phyloP scores from a whole-genome alignment of 2,329 filamentous ascomycete genomes.

The Aureobasidium sp. region DNA sequence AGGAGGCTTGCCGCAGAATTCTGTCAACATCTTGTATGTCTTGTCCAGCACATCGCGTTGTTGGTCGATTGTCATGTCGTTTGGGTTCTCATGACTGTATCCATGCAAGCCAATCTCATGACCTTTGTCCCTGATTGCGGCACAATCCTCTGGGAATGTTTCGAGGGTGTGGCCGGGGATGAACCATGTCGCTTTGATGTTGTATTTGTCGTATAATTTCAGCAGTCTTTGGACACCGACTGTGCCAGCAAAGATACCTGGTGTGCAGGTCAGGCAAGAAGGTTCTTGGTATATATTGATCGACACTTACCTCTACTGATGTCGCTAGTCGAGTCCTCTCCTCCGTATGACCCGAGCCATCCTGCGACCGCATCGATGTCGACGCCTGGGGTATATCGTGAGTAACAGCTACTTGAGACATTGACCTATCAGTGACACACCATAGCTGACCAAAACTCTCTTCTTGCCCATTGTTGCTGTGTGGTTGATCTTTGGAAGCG shows the following conservation, averaged over 20 bases:
- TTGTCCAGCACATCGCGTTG: slow-evolving; percentile 78
- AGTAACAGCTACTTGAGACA: background rate
- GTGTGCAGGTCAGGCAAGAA: background rate
- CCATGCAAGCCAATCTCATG: slow-evolving; percentile 75
- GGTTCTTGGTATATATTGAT: background rate
- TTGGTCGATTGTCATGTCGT: slow-evolving; percentile 76
- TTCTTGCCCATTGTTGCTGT: slow-evolving; percentile 29
- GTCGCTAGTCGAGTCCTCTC: slow-evolving; percentile 75
- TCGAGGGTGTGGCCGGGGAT: slow-evolving; percentile 69
- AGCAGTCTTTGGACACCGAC: slow-evolving; percentile 70
- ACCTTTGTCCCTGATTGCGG: slow-evolving; percentile 64
- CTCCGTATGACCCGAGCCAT: slow-evolving; percentile 79
- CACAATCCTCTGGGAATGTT: slow-evolving; percentile 71
- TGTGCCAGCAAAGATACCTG: slow-evolving; percentile 72
- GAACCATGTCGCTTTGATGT: slow-evolving; percentile 73
- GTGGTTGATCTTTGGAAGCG: background rate
- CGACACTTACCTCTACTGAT: slow-evolving; percentile 62
- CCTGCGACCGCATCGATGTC: slow-evolving; percentile 79
- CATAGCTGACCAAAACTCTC: slow-evolving; percentile 30
- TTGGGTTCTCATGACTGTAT: slow-evolving; percentile 75
- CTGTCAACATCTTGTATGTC: slow-evolving; percentile 73
- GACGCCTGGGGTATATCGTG: slow-evolving; percentile 41
- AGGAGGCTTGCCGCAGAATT: slow-evolving; percentile 74
- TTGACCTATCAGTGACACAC: slow-evolving; percentile 5
- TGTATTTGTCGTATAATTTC: slow-evolving; percentile 74